Percentiles rank a stretch among this genome's conserved stretches.
Evolutionary conservation across 2,329 filamentous ascomycete species (phyloP).

Genomic region (Colletotrichum sp.): DNA sequence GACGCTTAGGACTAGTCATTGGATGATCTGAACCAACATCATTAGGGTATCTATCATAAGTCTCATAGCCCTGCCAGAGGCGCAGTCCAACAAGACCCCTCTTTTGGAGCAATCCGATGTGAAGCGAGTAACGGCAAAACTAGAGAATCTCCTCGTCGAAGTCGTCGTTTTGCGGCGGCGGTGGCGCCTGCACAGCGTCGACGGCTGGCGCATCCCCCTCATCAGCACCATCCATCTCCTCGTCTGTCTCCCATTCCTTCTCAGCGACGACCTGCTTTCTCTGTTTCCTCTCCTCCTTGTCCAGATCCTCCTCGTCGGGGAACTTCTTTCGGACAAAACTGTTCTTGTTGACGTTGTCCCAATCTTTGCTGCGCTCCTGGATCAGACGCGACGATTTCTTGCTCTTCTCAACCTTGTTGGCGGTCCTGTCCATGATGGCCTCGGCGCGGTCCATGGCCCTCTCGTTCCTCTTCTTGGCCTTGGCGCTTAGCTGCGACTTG

Average conservation of each 20-base stretch:
- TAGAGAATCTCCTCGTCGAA: slow-evolving; percentile 22
- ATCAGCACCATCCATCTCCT: slow-evolving; percentile 36
- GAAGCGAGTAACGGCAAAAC: neutral
- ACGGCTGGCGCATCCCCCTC: neutral
- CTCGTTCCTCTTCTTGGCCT: slow-evolving; percentile 61
- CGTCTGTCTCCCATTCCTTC: slow-evolving; percentile 35
- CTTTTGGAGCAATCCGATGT: neutral
- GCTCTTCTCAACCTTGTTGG: slow-evolving; percentile 61
- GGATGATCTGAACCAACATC: slow-evolving; percentile 1
- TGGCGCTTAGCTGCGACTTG: slow-evolving; percentile 59
- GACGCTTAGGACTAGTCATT: neutral
- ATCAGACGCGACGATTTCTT: slow-evolving; percentile 52
- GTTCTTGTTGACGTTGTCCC: slow-evolving; percentile 63
- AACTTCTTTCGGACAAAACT: slow-evolving; percentile 4
- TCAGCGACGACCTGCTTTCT: slow-evolving; percentile 24
- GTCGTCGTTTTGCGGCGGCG: slow-evolving; percentile 2
- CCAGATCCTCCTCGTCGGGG: slow-evolving; percentile 26
- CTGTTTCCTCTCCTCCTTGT: slow-evolving; percentile 24
- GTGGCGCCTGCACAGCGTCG: neutral
- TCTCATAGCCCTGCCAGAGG: slow-evolving; percentile 17
- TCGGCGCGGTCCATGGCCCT: slow-evolving; percentile 64
- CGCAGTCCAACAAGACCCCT: neutral
- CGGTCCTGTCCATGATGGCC: slow-evolving; percentile 64
- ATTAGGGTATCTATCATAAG: slow-evolving; percentile 21
- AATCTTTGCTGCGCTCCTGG: slow-evolving; percentile 55